Percentiles rank a stretch among this genome's conserved stretches.
phyloP scores from a whole-genome alignment of 2,329 filamentous ascomycete genomes.

The Pseudogymnoascus destructans region DNA sequence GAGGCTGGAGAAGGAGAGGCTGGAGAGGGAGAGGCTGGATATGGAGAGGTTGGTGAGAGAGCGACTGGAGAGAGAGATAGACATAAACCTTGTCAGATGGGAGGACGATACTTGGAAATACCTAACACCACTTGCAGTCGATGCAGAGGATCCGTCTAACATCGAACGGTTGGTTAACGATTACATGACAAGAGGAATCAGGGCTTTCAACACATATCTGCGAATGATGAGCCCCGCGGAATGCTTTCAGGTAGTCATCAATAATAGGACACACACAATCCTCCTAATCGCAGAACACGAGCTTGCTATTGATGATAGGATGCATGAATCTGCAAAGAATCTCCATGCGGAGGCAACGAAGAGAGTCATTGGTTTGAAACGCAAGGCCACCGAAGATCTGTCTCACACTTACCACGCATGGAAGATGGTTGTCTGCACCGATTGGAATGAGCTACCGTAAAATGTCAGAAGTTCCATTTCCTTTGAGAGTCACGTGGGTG shows the following conservation, averaged over 20 bases:
- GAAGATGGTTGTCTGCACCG: not conserved
- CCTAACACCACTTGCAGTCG: not conserved
- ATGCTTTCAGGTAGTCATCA: not conserved
- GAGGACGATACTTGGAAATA: not conserved
- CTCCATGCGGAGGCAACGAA: not conserved
- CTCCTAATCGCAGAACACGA: not conserved
- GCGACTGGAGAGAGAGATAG: constrained; percentile 6
- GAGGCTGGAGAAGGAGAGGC: constrained; percentile 25
- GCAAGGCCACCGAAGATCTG: not conserved
- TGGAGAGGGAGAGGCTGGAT: constrained; percentile 30
- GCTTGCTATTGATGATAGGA: not conserved
- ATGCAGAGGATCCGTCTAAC: not conserved
- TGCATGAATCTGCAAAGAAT: not conserved
- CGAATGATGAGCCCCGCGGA: not conserved
- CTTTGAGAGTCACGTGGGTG: too few species aligned
- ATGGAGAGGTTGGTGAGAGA: constrained; percentile 28
- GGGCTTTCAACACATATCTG: not conserved
- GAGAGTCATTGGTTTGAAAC: not conserved
- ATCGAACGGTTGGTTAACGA: not conserved
- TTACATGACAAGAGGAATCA: not conserved
- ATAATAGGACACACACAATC: not conserved
- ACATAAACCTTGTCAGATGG: not conserved
- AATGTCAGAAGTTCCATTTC: too few species aligned
- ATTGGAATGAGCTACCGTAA: too few species aligned
- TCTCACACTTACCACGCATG: not conserved